Evolutionary conservation across 1,139 yeast genomes (phyloP).

Genomic region (Nadsonia starkeyi-henricii): DNA sequence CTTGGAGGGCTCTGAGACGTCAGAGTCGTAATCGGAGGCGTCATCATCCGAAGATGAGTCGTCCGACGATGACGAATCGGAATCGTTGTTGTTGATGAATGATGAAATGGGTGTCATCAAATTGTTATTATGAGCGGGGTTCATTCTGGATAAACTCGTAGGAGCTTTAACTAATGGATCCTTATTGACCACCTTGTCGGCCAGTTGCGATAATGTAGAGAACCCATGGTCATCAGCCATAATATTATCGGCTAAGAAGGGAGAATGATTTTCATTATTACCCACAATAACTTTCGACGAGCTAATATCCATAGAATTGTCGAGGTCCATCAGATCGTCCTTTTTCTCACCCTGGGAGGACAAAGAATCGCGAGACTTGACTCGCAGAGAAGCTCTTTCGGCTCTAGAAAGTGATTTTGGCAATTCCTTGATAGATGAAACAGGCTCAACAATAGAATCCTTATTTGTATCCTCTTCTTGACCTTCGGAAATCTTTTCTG

Average conservation of each 20-base stretch:
- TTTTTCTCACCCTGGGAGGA: too few relatives aligned
- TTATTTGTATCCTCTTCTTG: too few relatives aligned
- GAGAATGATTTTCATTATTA: neutral
- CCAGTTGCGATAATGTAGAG: neutral
- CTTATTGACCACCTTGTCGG: neutral
- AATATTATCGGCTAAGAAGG: neutral
- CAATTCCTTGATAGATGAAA: too few relatives aligned
- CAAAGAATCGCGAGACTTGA: too few relatives aligned
- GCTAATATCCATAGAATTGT: neutral
- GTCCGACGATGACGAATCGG: neutral
- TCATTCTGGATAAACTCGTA: neutral
- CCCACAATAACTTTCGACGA: neutral
- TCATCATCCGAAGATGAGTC: neutral
- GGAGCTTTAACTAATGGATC: too few relatives aligned
- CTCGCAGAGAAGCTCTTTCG: too few relatives aligned
- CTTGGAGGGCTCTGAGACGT: neutral
- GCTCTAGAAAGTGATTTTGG: too few relatives aligned
- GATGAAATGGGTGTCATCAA: neutral
- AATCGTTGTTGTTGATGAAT: neutral
- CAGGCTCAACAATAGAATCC: too few relatives aligned
- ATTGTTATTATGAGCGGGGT: neutral
- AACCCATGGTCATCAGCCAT: neutral
- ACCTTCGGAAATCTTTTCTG: too few relatives aligned
- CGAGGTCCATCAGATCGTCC: neutral
- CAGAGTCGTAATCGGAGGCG: neutral